These are phyloP conservation scores for Pelargonium fulgidum DNA, from an alignment of 441 rosid species.

Conservation along the genomic window DNA sequence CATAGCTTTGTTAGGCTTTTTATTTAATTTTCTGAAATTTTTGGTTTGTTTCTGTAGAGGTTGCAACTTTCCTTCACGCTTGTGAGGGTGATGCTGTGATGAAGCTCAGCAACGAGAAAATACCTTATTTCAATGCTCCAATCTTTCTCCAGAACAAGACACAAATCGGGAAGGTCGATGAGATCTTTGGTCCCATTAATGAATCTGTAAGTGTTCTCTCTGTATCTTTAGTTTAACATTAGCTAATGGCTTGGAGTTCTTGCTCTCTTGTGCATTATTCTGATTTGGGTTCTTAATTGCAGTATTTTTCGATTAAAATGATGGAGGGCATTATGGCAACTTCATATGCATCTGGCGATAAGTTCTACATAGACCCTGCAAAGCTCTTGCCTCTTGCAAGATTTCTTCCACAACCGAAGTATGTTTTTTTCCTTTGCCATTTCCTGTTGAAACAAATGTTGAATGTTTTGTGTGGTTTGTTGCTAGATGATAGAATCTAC, in stretches of 20 bases:
- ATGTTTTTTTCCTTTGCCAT: conserved; percentile 25
- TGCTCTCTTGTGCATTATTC: neutral
- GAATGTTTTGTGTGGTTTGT: neutral
- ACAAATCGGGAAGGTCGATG: conserved; percentile 91
- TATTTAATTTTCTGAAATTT: neutral
- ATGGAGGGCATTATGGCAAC: conserved; percentile 93
- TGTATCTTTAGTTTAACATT: neutral
- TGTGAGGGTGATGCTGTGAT: conserved; percentile 96
- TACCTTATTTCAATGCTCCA: conserved; percentile 79
- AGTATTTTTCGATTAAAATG: conserved; percentile 83
- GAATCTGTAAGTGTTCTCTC: conserved; percentile 54
- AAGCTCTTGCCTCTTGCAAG: conserved; percentile 79
- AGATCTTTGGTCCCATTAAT: conserved; percentile 90
- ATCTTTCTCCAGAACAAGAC: conserved; percentile 80
- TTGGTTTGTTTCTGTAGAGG: conserved; percentile 38
- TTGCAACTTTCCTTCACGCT: conserved; percentile 69
- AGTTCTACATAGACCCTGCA: conserved; percentile 73
- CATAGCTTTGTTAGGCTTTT: conserved; percentile 8
- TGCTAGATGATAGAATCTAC: neutral
- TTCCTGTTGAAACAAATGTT: neutral
- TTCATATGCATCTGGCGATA: conserved; percentile 62
- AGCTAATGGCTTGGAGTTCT: no score
- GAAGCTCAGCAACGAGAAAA: conserved; percentile 70
- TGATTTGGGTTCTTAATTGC: conserved; percentile 21
- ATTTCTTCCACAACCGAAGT: conserved; percentile 93